Base-by-base conservation (phyloP, 208 protist species). In the Acanthamoeba triangularis region DNA sequence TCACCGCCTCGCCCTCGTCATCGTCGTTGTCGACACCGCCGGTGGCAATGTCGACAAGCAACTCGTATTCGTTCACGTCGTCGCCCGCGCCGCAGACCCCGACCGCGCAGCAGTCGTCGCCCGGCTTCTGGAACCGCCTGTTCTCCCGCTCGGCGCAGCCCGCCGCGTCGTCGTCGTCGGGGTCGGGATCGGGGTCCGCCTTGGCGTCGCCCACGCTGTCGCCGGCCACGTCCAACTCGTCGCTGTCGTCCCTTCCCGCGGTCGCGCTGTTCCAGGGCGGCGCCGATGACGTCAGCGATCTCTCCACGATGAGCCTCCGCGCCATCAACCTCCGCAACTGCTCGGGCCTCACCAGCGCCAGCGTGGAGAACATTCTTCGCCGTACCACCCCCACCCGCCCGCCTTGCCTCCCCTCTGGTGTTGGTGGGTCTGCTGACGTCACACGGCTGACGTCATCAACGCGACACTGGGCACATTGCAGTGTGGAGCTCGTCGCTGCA, bases 31-130 rank as follows among this genome's bases (percentile, higher is more conserved):
- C 47, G 16, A 13, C 47, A 49, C n/a, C n/a, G n/a, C n/a, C n/a
- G n/a, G 47, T 13, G 47, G 1, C 47, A 0, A 49, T 49, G 47
- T 49, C 63, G n/a, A 33, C 63, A 25, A 30, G 63, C 18, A 78
- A 78, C 69, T 78, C 69, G 28, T 78, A 78, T n/a, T 78, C 69
- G 28, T 78, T 78, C 30, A n/a, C 69, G 35, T 78, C 69, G 13
- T 78, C 69, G 35, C 30, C 69, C 14, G 28, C 69, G 35, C 33
- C 69, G 69, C 69, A 30, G 69, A 35, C 69, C 10, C 35, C 69
- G 16, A 78, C 30, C 5, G 16, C 69, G 10, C 28, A 30, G 30
- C 23, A 16, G 13, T 44, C 69, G 16, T 78, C 69, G 35, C 69
- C 69, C 35, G 69, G 69, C 28, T 78, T 78, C 30, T 78, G 69